These are phyloP conservation scores for Simplicillium sp. DNA, from an alignment of 2,329 filamentous ascomycete genomes.

Conservation along the genomic window DNA sequence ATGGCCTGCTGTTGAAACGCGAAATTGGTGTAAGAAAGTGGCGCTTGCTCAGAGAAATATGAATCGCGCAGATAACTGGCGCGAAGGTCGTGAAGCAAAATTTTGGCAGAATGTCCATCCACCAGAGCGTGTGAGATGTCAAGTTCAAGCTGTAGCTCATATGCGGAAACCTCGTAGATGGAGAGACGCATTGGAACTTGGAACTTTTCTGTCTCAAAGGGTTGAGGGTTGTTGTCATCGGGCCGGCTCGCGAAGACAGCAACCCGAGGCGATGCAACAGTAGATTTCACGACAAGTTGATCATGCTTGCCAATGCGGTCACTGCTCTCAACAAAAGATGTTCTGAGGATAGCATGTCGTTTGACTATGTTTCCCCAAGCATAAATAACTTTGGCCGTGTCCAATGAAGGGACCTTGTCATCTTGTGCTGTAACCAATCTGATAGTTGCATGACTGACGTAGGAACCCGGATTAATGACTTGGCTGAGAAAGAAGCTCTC, in stretches of 20 bases:
- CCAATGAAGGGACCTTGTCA: background rate
- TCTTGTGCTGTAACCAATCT: background rate
- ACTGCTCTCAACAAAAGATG: constrained; percentile 4
- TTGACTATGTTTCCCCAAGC: background rate
- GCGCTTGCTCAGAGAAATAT: background rate
- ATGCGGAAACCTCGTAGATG: too few species aligned
- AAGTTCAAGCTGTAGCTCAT: constrained; percentile 1
- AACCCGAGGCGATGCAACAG: background rate
- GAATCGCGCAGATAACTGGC: background rate
- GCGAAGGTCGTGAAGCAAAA: constrained; percentile 5
- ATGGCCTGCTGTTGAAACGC: constrained; percentile 1
- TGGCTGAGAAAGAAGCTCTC: constrained; percentile 3
- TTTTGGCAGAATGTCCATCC: constrained; percentile 5
- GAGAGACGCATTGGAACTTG: too few species aligned
- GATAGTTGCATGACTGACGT: background rate
- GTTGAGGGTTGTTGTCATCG: too few species aligned
- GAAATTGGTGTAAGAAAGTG: background rate
- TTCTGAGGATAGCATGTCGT: constrained; percentile 2
- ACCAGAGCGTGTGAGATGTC: constrained; percentile 8
- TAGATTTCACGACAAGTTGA: constrained; percentile 2
- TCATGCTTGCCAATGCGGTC: constrained; percentile 4
- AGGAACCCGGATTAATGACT: constrained; percentile 1
- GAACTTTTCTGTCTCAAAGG: background rate
- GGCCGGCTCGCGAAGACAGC: too few species aligned
- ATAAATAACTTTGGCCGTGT: background rate